Conservation (phyloP, 352 stramenopile genomes). For the Phytopythium kandeliae region DNA sequence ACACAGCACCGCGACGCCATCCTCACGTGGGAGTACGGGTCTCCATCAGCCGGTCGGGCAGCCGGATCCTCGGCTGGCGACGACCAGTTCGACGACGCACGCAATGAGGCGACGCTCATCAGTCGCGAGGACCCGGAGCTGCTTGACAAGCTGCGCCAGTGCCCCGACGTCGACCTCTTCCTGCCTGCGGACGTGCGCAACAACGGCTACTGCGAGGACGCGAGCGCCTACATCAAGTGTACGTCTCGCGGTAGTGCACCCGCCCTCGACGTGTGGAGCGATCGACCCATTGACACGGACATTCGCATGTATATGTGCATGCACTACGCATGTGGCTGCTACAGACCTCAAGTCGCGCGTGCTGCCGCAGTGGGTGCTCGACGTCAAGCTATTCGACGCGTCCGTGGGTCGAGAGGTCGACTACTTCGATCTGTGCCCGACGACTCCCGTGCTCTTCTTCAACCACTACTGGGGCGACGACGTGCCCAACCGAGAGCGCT, state of each 20-base stretch:
- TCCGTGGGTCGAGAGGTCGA: constrained; percentile 15
- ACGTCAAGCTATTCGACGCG: constrained; percentile 24
- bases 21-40: constrained; percentile 39
- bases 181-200: constrained; percentile 29
- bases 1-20: constrained; percentile 35
- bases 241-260: not conserved
- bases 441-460: constrained; percentile 35
- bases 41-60: constrained; percentile 1
- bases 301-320: too few species aligned
- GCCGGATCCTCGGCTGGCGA: not conserved
- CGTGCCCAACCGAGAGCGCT: constrained; percentile 16
- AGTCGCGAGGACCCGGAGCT: constrained; percentile 26
- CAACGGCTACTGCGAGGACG: constrained; percentile 53
- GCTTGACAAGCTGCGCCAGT: constrained; percentile 42
- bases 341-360: constrained; percentile 21
- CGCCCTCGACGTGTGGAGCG: not conserved
- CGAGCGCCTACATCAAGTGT: constrained; percentile 53
- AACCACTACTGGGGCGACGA: constrained; percentile 41
- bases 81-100: constrained; percentile 12
- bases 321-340: not conserved
- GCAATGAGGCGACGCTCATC: constrained; percentile 20
- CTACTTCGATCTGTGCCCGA: constrained; percentile 46
- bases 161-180: constrained; percentile 65
- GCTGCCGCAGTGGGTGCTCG: constrained; percentile 38
- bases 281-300: too few species aligned